These are phyloP conservation scores for Plasmodium vivax DNA, from an alignment of 169 alveolate genomes.

Conservation along the genomic window DNA sequence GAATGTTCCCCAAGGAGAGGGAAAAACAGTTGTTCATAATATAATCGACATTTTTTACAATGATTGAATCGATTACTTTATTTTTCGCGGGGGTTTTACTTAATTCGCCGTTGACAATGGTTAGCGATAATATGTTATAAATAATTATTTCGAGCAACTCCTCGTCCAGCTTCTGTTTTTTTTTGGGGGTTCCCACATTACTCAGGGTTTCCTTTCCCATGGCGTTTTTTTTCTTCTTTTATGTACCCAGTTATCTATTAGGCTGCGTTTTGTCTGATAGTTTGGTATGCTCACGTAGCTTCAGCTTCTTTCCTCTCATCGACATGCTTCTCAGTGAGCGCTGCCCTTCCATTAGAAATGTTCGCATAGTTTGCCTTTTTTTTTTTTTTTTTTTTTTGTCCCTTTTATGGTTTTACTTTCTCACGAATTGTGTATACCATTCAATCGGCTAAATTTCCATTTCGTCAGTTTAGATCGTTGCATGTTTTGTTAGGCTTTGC, in stretches of 20 bases:
- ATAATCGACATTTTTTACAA: conserved; percentile 15
- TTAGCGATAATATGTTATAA: conserved; percentile 38
- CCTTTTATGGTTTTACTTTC: neutral
- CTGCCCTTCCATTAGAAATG: neutral
- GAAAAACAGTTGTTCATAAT: conserved; percentile 30
- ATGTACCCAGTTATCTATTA: neutral
- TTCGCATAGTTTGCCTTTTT: neutral
- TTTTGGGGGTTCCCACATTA: neutral
- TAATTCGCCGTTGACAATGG: conserved; percentile 28
- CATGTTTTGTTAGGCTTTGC: neutral
- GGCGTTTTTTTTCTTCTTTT: conserved; percentile 11
- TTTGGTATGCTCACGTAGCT: neutral
- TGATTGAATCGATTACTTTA: conserved; percentile 42
- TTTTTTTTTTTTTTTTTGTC: neutral
- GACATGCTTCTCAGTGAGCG: neutral
- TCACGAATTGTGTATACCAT: neutral
- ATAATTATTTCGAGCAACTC: conserved; percentile 42
- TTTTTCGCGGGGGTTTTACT: conserved; percentile 35
- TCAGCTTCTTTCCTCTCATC: neutral
- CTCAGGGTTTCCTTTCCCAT: neutral
- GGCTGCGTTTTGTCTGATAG: neutral
- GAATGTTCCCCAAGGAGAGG: conserved; percentile 14
- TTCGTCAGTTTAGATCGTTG: neutral
- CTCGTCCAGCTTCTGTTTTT: conserved; percentile 23
- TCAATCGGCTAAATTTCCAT: neutral